Base-by-base conservation (phyloP, 1,284 basidiomycete genomes). In the Boletellus sp. region DNA sequence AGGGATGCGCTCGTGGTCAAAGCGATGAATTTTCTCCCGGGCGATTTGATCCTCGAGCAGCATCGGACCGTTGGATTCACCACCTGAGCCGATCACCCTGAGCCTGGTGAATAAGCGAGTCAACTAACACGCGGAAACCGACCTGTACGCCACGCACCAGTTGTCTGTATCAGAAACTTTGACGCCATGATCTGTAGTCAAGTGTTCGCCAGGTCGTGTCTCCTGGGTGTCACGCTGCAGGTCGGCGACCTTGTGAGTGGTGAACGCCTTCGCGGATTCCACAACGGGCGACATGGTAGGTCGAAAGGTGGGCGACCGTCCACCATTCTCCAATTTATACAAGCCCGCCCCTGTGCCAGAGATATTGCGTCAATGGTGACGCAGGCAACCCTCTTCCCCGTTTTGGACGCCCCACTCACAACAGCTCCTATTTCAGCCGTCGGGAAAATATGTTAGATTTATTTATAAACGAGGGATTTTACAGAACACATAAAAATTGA, bases 1-100 rank as follows among this genome's bases (percentile, higher is more conserved):
- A n/a, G 89, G 90, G 51, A 93, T 92, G 37, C 89, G 85, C 66
- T 92, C 90, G 61, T 91, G 89, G 65, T 90, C 88, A 61, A 91
- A 91, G 28, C 85, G 79, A 49, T 81, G 80, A 32, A 90, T 81
- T 69, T 90, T 88, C 70, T 88, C 84, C 57, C 85, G 76, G 1
- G 74, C 80, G 55, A 85, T 75, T 53, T 85, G 82, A 60, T 87
- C 85, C 61, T 88, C 86, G 15, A 87, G 76, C 2, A 87, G 70
- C 46, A 74, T 73, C 4, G 84, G 80, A 0, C 83, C 85, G 4
- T 72, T 63, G 43, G 61, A 55, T 21, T 66, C 56, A 19, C 75
- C 78, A 49, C 77, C 65, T 6, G 73, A 63, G 11, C 64, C 54
- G 39, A 68, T 63, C 13, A 74, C 76, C 63, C 77, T 80, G 33